Conservation (phyloP, 306 rosid genomes). For the Fagus crenata region DNA sequence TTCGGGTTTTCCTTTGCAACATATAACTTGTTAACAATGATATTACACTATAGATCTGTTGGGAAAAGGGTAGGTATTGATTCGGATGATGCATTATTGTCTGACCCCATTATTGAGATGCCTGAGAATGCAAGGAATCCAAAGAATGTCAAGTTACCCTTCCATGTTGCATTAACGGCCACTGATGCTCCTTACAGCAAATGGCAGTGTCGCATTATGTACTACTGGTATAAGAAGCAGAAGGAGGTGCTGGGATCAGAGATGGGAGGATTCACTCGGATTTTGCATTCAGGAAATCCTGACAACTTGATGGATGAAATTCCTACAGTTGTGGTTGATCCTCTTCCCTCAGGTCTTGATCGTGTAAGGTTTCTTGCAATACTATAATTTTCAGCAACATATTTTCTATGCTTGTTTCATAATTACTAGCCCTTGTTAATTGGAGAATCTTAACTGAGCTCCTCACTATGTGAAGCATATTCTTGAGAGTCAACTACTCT, state of each 20-base stretch:
- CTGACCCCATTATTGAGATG: slow-evolving; percentile 80
- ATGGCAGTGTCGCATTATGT: slow-evolving; percentile 97
- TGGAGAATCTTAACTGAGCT: not conserved
- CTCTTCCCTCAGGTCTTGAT: slow-evolving; percentile 89
- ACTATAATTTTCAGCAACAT: not conserved
- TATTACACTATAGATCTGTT: slow-evolving; percentile 54
- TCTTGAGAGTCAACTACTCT: not conserved
- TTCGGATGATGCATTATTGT: slow-evolving; percentile 29
- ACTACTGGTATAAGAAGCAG: slow-evolving; percentile 79
- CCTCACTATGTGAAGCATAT: not conserved
- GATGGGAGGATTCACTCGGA: slow-evolving; percentile 95
- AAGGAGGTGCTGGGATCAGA: slow-evolving; percentile 74
- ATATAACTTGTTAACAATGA: slow-evolving; percentile 65
- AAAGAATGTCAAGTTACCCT: slow-evolving; percentile 52
- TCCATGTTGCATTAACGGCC: slow-evolving; percentile 90
- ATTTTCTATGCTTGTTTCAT: not conserved
- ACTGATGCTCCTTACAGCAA: slow-evolving; percentile 82
- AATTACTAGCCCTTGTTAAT: slow-evolving; percentile 13
- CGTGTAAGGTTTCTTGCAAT: slow-evolving; percentile 56
- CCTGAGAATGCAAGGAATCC: slow-evolving; percentile 54
- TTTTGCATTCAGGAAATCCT: slow-evolving; percentile 84
- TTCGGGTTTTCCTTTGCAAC: slow-evolving; percentile 76
- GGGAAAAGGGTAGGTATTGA: slow-evolving; percentile 36
- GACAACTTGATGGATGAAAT: slow-evolving; percentile 98
- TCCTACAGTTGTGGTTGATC: slow-evolving; percentile 91